Conservation (phyloP, 345 rosid genomes). For the Erodium maritimum region DNA sequence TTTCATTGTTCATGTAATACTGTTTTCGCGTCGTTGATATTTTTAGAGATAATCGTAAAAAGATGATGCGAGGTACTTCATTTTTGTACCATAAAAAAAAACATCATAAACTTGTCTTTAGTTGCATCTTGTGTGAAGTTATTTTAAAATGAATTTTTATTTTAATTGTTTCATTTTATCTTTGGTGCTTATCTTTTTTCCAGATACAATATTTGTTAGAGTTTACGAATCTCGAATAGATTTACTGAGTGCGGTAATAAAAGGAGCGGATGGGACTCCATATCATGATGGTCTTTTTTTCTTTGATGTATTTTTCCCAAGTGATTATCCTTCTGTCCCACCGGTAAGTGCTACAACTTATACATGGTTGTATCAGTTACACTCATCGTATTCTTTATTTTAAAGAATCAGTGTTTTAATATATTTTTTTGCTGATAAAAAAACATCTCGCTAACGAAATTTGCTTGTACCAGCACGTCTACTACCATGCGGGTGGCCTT, state of each 20-base stretch:
- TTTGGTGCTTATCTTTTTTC: conserved; percentile 8
- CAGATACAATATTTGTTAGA: conserved; percentile 83
- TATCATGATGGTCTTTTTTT: conserved; percentile 92
- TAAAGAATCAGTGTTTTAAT: too few relatives aligned
- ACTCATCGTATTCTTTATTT: too few relatives aligned
- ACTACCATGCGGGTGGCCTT: conserved; percentile 75
- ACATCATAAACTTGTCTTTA: too few relatives aligned
- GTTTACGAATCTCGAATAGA: conserved; percentile 91
- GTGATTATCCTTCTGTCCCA: conserved; percentile 55
- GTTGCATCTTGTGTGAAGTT: too few relatives aligned
- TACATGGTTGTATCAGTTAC: too few relatives aligned
- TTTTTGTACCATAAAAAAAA: too few relatives aligned
- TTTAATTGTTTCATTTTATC: too few relatives aligned
- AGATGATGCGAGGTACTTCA: too few relatives aligned
- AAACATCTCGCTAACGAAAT: conserved; percentile 6
- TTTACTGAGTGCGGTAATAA: conserved; percentile 77
- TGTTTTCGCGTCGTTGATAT: too few relatives aligned
- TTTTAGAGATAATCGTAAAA: too few relatives aligned
- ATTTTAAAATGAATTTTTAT: too few relatives aligned
- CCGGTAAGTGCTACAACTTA: conserved; percentile 65
- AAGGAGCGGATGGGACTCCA: conserved; percentile 93
- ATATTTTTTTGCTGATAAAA: background rate
- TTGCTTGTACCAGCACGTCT: conserved; percentile 40
- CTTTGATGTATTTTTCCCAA: conserved; percentile 79
- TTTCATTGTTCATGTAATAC: too few relatives aligned